A percentile compares a stretch with the other conserved stretches of the same genome.
Evolutionary conservation across 305 asterid genomes (phyloP).

Genomic region (Euphrasia arctica): DNA sequence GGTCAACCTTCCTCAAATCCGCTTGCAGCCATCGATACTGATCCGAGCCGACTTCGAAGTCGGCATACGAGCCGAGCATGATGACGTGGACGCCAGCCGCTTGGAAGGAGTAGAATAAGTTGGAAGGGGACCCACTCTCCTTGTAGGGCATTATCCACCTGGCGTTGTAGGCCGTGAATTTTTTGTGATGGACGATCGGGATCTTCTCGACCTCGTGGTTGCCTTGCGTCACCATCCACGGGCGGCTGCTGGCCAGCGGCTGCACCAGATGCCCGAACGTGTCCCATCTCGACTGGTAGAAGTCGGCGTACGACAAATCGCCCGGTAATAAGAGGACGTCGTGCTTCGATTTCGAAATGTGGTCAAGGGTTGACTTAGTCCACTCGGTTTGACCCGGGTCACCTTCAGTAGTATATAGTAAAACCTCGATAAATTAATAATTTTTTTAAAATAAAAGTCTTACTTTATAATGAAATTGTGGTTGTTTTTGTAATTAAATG

Average conservation of each 20-base stretch:
- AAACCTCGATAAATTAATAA: background rate
- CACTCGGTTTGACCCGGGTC: conserved; percentile 77
- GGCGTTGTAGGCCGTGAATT: conserved; percentile 65
- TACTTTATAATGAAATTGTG: no score
- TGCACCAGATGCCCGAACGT: conserved; percentile 63
- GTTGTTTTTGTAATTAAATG: no score
- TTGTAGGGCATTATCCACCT: conserved; percentile 79
- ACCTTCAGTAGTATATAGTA: conserved; percentile 32
- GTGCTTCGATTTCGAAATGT: conserved; percentile 40
- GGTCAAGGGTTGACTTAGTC: conserved; percentile 57
- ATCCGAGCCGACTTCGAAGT: conserved; percentile 47
- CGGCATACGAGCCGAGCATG: conserved; percentile 82
- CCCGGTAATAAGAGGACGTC: conserved; percentile 70
- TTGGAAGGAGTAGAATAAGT: conserved; percentile 74
- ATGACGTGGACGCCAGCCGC: conserved; percentile 59
- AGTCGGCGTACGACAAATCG: conserved; percentile 70
- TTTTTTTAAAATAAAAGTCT: no score
- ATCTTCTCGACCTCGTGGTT: conserved; percentile 73
- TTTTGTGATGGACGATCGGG: conserved; percentile 40
- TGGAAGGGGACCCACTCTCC: conserved; percentile 63
- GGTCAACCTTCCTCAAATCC: conserved; percentile 50
- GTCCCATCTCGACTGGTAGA: conserved; percentile 58
- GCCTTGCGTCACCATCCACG: conserved; percentile 92
- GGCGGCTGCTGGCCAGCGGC: conserved; percentile 56
- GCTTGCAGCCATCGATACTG: conserved; percentile 68